These are phyloP conservation scores for Miscanthus lutarioriparius DNA, from an alignment of 176 grass and related monocot genomes.

Conservation along the genomic window DNA sequence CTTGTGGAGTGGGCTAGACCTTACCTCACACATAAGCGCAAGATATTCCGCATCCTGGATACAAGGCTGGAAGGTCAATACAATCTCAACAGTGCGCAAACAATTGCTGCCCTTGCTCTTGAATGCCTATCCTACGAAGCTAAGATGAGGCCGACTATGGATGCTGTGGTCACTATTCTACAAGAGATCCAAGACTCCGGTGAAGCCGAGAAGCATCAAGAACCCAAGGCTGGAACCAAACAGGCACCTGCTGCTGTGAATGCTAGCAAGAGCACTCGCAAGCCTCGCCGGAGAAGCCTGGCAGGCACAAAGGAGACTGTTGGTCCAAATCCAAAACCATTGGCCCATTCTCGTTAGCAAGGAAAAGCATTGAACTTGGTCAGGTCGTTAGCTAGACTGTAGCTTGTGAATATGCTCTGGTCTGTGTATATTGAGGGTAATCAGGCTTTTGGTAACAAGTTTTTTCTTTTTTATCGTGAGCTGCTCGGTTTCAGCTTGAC, in stretches of 20 bases:
- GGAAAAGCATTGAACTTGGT: not conserved
- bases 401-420: slow-evolving; percentile 45
- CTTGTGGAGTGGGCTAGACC: slow-evolving; percentile 82
- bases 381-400: slow-evolving; percentile 28
- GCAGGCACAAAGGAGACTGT: slow-evolving; percentile 29
- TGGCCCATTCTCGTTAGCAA: slow-evolving; percentile 23
- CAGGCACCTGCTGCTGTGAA: slow-evolving; percentile 8
- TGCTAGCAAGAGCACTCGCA: slow-evolving; percentile 23
- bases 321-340: slow-evolving; percentile 23
- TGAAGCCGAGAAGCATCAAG: slow-evolving; percentile 40
- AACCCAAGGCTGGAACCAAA: slow-evolving; percentile 23
- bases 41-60: slow-evolving; percentile 78
- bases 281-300: slow-evolving; percentile 40
- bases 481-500: slow-evolving; percentile 12
- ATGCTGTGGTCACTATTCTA: slow-evolving; percentile 45
- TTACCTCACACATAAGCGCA: slow-evolving; percentile 75
- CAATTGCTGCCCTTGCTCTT: slow-evolving; percentile 55
- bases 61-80: slow-evolving; percentile 71
- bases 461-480: not conserved
- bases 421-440: slow-evolving; percentile 38
- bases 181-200: slow-evolving; percentile 46
- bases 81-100: slow-evolving; percentile 50
- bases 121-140: slow-evolving; percentile 61
- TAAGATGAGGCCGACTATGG: slow-evolving; percentile 70
- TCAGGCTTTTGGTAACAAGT: slow-evolving; percentile 21